phyloP scores from a whole-genome alignment of 805 yeast species.

The Cyberlindnera galapagoensis region DNA sequence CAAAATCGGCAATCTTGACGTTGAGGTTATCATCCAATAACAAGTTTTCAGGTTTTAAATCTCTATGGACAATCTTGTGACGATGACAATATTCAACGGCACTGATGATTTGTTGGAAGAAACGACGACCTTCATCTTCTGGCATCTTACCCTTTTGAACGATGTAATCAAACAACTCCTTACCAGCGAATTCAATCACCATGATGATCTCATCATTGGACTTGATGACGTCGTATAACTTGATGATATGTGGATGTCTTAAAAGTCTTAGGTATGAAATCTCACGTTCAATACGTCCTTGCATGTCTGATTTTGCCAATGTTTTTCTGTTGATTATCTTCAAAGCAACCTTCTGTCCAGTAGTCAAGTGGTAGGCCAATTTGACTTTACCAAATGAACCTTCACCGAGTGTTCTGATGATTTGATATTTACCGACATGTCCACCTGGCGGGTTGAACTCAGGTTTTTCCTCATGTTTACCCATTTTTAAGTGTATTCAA shows the following conservation, averaged over 20 bases:
- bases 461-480: constrained; percentile 21
- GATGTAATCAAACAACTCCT: constrained; percentile 90
- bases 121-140: constrained; percentile 85
- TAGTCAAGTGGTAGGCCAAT: constrained; percentile 80
- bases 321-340: constrained; percentile 91
- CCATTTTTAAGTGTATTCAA: constrained; percentile 9
- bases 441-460: constrained; percentile 27
- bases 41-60: constrained; percentile 91
- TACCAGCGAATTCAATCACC: constrained; percentile 97
- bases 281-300: constrained; percentile 92
- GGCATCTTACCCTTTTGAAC: constrained; percentile 91
- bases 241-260: constrained; percentile 95
- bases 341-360: constrained; percentile 88
- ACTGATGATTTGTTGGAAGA: constrained; percentile 92
- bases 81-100: constrained; percentile 96
- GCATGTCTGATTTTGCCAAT: constrained; percentile 92
- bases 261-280: constrained; percentile 81
- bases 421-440: constrained; percentile 86
- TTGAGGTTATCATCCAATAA: constrained; percentile 83
- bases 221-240: constrained; percentile 90
- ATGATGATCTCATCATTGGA: constrained; percentile 92
- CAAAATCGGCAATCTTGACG: constrained; percentile 95
- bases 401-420: constrained; percentile 88
- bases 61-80: constrained; percentile 94
- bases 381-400: constrained; percentile 97